Conservation (phyloP, 2,329 filamentous ascomycete species). For the Xylariaceae sp. region DNA sequence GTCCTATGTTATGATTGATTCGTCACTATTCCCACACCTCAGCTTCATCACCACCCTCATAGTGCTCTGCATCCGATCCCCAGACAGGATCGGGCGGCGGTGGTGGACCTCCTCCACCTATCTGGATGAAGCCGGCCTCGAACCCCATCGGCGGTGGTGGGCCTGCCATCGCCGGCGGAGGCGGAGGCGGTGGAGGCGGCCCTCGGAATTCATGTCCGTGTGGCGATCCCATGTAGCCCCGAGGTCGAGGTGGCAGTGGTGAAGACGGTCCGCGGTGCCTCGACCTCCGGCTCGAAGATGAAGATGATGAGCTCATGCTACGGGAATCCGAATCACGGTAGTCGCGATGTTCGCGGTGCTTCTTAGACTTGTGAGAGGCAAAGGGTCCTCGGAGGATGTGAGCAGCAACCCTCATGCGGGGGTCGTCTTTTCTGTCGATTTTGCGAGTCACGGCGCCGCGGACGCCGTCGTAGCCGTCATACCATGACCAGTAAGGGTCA, state of each 20-base stretch:
- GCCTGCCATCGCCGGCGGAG: constrained; percentile 9
- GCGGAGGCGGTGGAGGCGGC: constrained; percentile 15
- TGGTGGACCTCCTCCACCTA: constrained; percentile 17
- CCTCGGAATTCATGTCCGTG: constrained; percentile 7
- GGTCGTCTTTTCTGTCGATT: constrained; percentile 22
- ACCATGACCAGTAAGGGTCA: constrained; percentile 20
- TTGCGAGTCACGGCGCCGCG: constrained; percentile 28
- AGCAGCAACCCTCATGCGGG: constrained; percentile 23
- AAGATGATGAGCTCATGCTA: constrained; percentile 12
- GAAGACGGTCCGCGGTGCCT: constrained; percentile 6
- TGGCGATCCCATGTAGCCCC: constrained; percentile 6
- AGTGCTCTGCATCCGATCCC: constrained; percentile 8
- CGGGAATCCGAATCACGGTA: constrained; percentile 12
- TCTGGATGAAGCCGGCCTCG: constrained; percentile 27
- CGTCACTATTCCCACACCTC: constrained; percentile 11
- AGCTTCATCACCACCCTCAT: constrained; percentile 3
- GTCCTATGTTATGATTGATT: too few relatives aligned
- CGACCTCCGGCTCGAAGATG: constrained; percentile 12
- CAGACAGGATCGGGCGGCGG: constrained; percentile 16
- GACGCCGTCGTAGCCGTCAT: constrained; percentile 21
- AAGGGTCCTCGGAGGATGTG: constrained; percentile 31
- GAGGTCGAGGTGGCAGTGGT: constrained; percentile 7
- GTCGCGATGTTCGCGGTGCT: constrained; percentile 15
- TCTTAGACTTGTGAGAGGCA: constrained; percentile 22
- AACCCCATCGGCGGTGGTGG: constrained; percentile 19